A percentile compares a stretch with the other conserved stretches of the same genome.
phyloP scores from a whole-genome alignment of 768 basidiomycete species.

The Kwoniella dendrophila region DNA sequence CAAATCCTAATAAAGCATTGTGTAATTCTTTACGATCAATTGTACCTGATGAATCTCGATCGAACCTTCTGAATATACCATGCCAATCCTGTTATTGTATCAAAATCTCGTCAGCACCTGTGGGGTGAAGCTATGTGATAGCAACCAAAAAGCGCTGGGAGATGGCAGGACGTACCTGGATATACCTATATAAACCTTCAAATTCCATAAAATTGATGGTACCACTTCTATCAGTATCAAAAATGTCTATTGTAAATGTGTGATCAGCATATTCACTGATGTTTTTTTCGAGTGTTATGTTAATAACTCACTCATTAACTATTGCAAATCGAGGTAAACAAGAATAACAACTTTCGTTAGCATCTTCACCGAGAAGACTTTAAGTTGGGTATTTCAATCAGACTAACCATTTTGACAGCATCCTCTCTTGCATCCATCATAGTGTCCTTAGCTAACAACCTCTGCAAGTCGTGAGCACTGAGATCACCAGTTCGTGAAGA shows the following conservation, averaged over 20 bases:
- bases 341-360: neutral
- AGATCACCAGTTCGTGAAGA: constrained; percentile 46
- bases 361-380: neutral
- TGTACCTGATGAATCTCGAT: constrained; percentile 52
- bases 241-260: constrained; percentile 43
- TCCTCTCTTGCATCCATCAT: constrained; percentile 56
- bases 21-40: constrained; percentile 56
- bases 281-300: neutral
- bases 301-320: constrained; percentile 45
- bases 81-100: constrained; percentile 52
- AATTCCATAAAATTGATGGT: constrained; percentile 55
- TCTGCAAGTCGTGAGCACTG: constrained; percentile 49
- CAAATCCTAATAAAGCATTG: constrained; percentile 53
- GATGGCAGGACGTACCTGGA: constrained; percentile 54
- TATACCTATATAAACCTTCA: constrained; percentile 54
- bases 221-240: constrained; percentile 54
- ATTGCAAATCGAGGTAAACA: neutral
- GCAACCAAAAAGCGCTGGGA: too few relatives aligned
- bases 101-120: too few relatives aligned
- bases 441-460: constrained; percentile 50
- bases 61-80: constrained; percentile 55
- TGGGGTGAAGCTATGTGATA: too few relatives aligned
- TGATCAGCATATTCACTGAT: constrained; percentile 6
- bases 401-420: constrained; percentile 56
- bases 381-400: neutral